A percentile compares a stretch with the other conserved stretches of the same genome.
phyloP scores from a whole-genome alignment of 1,284 basidiomycete genomes.

The Cutaneotrichosporon dermatis region DNA sequence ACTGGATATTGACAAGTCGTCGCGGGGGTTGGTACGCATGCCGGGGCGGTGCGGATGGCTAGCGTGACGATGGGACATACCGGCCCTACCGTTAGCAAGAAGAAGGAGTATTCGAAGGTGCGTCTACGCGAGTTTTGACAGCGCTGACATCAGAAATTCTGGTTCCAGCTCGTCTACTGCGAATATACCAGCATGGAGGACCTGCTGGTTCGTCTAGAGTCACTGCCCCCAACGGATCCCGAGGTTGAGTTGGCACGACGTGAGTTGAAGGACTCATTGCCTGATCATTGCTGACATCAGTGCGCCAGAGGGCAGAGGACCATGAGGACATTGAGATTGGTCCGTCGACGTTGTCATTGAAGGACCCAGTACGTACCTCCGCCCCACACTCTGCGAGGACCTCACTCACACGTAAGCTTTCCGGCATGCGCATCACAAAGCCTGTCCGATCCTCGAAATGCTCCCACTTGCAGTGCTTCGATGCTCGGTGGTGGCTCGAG shows the following conservation, averaged over 20 bases:
- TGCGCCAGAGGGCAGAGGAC: constrained; percentile 58
- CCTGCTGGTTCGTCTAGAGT: constrained; percentile 52
- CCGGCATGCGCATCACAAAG: constrained; percentile 76
- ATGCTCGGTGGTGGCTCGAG: constrained; percentile 87
- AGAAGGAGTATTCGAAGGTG: constrained; percentile 45
- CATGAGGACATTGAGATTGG: constrained; percentile 88
- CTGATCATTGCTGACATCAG: constrained; percentile 49
- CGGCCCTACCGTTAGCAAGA: constrained; percentile 54
- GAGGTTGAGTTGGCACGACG: constrained; percentile 21
- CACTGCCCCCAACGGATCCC: constrained; percentile 24
- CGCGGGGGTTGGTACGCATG: constrained; percentile 51
- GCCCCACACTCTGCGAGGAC: constrained; percentile 5
- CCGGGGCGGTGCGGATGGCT: constrained; percentile 55
- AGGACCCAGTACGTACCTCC: constrained; percentile 70
- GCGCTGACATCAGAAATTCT: constrained; percentile 65
- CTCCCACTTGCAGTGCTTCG: constrained; percentile 92
- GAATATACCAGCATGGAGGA: constrained; percentile 67
- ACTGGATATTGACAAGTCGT: constrained; percentile 66
- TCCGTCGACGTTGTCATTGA: constrained; percentile 78
- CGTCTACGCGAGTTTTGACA: background rate
- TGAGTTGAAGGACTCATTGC: background rate
- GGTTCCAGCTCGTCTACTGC: constrained; percentile 74
- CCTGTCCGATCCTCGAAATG: constrained; percentile 83
- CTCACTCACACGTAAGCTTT: constrained; percentile 39
- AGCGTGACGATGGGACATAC: constrained; percentile 83